A percentile compares a stretch with the other conserved stretches of the same genome.
phyloP scores from a whole-genome alignment of 352 stramenopile species.

The Elongisporangium undulatum region DNA sequence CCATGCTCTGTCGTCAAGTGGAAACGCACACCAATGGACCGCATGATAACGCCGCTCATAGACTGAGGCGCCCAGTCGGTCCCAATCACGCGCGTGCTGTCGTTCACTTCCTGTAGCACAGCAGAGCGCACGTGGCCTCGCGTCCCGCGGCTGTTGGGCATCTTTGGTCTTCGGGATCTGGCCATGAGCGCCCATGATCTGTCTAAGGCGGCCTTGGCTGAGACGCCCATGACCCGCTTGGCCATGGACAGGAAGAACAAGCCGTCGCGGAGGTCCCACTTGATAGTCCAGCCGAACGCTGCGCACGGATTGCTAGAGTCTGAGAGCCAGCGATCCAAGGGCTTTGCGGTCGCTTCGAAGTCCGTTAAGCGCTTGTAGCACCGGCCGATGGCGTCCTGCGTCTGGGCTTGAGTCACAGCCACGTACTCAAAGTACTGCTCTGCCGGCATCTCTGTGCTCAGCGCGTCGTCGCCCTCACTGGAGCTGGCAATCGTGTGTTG shows the following conservation, averaged over 20 bases:
- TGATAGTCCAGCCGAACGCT: conserved; percentile 52
- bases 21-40: conserved; percentile 34
- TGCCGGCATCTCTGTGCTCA: background rate
- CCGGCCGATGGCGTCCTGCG: conserved; percentile 25
- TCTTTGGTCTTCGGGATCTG: background rate
- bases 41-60: conserved; percentile 24
- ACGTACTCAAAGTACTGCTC: conserved; percentile 32
- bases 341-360: conserved; percentile 43
- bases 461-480: background rate
- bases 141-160: conserved; percentile 1
- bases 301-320: conserved; percentile 13
- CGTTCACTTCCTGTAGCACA: conserved; percentile 35
- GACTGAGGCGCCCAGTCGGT: conserved; percentile 31
- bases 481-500: background rate
- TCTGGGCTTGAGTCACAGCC: conserved; percentile 43
- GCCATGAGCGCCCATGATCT: background rate
- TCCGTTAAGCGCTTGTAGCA: conserved; percentile 30
- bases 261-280: conserved; percentile 14
- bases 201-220: conserved; percentile 32
- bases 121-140: conserved; percentile 31
- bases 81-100: conserved; percentile 27
- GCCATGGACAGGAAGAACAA: conserved; percentile 42
- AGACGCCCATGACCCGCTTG: conserved; percentile 37
- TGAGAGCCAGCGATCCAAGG: conserved; percentile 8
- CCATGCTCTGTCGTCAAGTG: conserved; percentile 24